Evolutionary conservation across 2,329 filamentous ascomycete genomes (phyloP), one percentile per base, ranked within the genome.

Genomic region (Aspergillus sp.): DNA sequence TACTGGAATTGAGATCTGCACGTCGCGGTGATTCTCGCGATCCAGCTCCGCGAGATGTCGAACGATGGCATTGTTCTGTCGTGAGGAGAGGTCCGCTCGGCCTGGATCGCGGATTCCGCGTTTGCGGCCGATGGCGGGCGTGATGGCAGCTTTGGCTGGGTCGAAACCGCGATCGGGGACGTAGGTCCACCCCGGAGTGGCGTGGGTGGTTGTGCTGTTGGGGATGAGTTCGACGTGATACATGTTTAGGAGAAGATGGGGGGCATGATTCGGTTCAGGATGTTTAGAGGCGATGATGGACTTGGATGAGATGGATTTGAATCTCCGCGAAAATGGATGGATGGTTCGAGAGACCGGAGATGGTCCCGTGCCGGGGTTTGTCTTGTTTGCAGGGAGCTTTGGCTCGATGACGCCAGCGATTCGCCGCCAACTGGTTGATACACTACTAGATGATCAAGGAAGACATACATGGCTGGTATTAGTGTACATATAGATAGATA

Each of bases 101-200:
- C 80, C 79, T 4, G 81, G 81, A 61, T 83, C 85, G 64, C 90
- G 84, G 19, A 86, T 85, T 30, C 86, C 88, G 70, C 92, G 89
- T 78, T 96, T 96, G 63, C 90, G 85, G 50, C 76, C 78, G 61
- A 74, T 80, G 71, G 76, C 79, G 73, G 72, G 81, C 84, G 85
- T 65, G 80, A 77, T 60, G 79, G 82, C 62, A 76, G 78, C 64
- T 81, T 84, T 83, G 9, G 86, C 82, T 12, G 85, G 82, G 58
- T 86, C 83, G 58, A 85, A 82, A 75, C 84, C 73, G 15, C 85
- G 88, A 72, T 97, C 91, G 30, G 92, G 88, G 1, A 97, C 91
- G 74, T 97, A 97, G 12, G 92, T 92, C 90, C 92, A 98, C 70
- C 94, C 94, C 1, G 94, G 92, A 1, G 91, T 90, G 48, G 85